These are phyloP conservation scores for Craterostigma plantagineum DNA, from an alignment of 257 asterid genomes.

Conservation along the genomic window DNA sequence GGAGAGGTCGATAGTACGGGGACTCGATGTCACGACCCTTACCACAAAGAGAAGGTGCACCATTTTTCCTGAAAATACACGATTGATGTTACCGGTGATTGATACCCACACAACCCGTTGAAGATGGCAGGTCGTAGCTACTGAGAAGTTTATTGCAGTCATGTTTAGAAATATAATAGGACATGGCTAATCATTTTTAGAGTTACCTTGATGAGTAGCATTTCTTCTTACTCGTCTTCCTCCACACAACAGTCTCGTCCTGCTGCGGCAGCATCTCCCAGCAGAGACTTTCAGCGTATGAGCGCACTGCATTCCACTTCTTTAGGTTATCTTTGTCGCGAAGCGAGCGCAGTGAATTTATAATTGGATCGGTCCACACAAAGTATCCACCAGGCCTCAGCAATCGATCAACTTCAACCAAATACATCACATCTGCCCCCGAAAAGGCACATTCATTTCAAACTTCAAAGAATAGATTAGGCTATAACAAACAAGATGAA, in stretches of 20 bases:
- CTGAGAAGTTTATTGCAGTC: too few relatives aligned
- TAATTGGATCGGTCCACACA: conserved; percentile 92
- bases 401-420: conserved; percentile 81
- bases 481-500: neutral
- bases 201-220: conserved; percentile 63
- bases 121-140: conserved; percentile 1
- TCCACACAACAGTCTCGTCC: conserved; percentile 94
- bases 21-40: conserved; percentile 65
- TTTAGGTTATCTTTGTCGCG: conserved; percentile 63
- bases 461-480: neutral
- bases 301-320: conserved; percentile 65
- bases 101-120: too few relatives aligned
- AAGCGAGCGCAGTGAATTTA: conserved; percentile 50
- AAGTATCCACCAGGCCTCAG: conserved; percentile 97
- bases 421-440: conserved; percentile 52
- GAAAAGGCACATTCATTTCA: neutral
- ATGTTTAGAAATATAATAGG: neutral
- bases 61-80: conserved; percentile 47
- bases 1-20: conserved; percentile 83
- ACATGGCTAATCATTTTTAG: too few relatives aligned
- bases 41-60: conserved; percentile 60
- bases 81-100: conserved; percentile 2
- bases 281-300: conserved; percentile 49
- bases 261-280: conserved; percentile 92
- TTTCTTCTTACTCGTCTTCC: conserved; percentile 59